Base-by-base conservation (phyloP, 768 basidiomycete species). In the Termitomyces sp. region DNA sequence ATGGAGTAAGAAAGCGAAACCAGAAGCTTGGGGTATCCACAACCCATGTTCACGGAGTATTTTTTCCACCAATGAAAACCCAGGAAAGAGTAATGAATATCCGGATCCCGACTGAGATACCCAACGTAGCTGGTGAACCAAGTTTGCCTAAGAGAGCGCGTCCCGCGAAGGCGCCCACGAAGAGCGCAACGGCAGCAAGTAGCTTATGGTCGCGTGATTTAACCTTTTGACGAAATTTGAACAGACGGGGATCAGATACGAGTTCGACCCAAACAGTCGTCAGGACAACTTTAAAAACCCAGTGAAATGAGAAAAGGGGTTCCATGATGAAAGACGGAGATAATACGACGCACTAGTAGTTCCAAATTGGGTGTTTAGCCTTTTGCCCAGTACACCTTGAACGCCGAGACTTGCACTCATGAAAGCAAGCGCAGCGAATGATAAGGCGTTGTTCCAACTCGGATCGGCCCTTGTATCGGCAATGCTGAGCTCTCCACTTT, bases 221-320 rank as follows among this genome's bases (percentile, higher is more conserved):
- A 3, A 89, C 79, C 53, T 72, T 73, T 54, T 80, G 74, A 45
- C 78, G 78, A 50, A 82, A 58, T 22, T 78, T 67, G 77, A 94
- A 88, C 22, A 95, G 81, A 46, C 52, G 55, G 2, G 52, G 52
- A 52, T 58, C 58, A 9, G 58, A 55, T 1, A 90, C 81, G 51
- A 95, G 82, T 66, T 95, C 93, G 62, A 92, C 91, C 92, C 92
- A 96, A 58, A 93, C 83, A 18, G 89, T 91, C n/a, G 93, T 95
- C 12, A 95, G 77, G 49, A 93, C 91, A 61, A 93, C 90, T 86
- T n/a, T n/a, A n/a, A 69, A 46, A 45, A 42, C 22, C 9, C 46
- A 42, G 4, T 55, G 3, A 18, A 22, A 42, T 18, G 16, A 58
- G n/a, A 27, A n/a, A 20, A 44, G 42, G 36, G 18, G 27, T 44